These are phyloP conservation scores for Aspergillus japonicus DNA, from an alignment of 2,329 filamentous ascomycete species.

Conservation along the genomic window DNA sequence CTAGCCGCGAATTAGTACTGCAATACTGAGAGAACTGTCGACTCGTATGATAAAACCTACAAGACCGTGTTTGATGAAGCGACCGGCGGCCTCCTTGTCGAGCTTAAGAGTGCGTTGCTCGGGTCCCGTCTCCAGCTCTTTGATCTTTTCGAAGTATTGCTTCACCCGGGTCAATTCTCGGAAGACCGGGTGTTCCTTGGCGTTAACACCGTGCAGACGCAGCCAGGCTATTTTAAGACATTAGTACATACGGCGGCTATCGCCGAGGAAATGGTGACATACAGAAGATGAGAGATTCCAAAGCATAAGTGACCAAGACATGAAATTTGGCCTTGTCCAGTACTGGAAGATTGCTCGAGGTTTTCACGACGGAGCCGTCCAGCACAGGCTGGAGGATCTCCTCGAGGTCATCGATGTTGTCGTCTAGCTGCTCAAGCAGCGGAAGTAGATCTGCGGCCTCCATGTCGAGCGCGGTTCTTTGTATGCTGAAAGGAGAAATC, in stretches of 20 bases:
- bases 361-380: constrained; percentile 60
- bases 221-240: constrained; percentile 60
- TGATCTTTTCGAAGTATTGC: constrained; percentile 92
- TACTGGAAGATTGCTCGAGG: constrained; percentile 77
- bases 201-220: constrained; percentile 73
- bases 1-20: constrained; percentile 27
- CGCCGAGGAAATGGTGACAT: constrained; percentile 29
- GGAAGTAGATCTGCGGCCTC: constrained; percentile 61
- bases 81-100: constrained; percentile 73
- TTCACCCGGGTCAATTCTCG: constrained; percentile 81
- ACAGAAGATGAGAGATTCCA: constrained; percentile 90
- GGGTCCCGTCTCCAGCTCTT: constrained; percentile 66
- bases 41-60: constrained; percentile 47
- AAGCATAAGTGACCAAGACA: constrained; percentile 80
- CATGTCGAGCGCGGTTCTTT: constrained; percentile 39
- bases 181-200: constrained; percentile 82
- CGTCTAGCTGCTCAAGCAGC: constrained; percentile 71
- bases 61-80: constrained; percentile 80
- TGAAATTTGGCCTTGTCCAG: constrained; percentile 94
- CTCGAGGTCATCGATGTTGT: constrained; percentile 76
- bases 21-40: neutral
- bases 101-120: constrained; percentile 58
- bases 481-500: constrained; percentile 7
- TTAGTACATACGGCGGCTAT: constrained; percentile 13
- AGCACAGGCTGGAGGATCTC: constrained; percentile 72